phyloP scores from a whole-genome alignment of 257 asterid genomes.

The Solanum sparsipilum region DNA sequence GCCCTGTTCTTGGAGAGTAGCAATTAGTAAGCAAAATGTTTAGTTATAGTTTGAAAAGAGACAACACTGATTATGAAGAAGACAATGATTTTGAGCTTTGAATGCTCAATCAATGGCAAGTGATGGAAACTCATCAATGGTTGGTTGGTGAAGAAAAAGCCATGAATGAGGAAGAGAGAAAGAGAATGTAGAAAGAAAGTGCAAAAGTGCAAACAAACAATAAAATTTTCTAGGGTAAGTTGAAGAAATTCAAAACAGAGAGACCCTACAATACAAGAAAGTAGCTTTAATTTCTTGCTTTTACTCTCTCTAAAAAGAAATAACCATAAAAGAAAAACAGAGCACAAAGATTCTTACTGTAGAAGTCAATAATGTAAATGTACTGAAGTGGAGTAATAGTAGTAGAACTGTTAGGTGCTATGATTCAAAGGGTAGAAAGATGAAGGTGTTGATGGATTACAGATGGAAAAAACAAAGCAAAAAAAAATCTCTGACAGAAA shows the following conservation, averaged over 20 bases:
- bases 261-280: neutral
- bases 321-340: neutral
- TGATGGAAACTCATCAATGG: neutral
- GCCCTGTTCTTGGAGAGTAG: neutral
- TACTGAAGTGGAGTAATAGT: neutral
- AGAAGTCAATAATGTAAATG: neutral
- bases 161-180: neutral
- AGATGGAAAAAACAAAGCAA: neutral
- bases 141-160: neutral
- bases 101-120: neutral
- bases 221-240: neutral
- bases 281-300: neutral
- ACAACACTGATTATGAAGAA: neutral
- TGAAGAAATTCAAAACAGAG: neutral
- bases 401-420: neutral
- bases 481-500: neutral
- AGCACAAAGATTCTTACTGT: neutral
- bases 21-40: neutral
- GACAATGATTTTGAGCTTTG: neutral
- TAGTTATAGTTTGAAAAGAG: neutral
- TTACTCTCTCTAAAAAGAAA: neutral
- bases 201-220: neutral
- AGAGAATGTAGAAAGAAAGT: neutral
- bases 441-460: neutral
- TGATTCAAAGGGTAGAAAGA: neutral